Percentiles rank a stretch among this genome's conserved stretches.
These are phyloP conservation scores for Myotisia sp. DNA, from an alignment of 2,329 filamentous ascomycete species.

Conservation along the genomic window DNA sequence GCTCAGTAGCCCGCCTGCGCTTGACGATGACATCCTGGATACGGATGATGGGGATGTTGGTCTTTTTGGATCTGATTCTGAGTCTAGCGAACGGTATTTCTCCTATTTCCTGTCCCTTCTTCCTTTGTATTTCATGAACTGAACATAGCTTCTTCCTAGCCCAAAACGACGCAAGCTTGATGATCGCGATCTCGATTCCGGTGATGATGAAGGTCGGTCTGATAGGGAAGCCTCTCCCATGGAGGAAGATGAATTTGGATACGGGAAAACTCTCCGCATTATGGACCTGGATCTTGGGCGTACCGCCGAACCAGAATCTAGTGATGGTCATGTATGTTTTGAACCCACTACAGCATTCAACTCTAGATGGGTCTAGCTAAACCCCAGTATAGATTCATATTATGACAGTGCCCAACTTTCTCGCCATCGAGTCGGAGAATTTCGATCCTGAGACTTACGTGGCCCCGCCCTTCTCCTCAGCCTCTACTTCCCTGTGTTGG, in stretches of 20 bases:
- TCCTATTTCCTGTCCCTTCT: background rate
- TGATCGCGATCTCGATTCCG: conserved; percentile 49
- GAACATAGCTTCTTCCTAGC: conserved; percentile 12
- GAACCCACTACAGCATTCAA: background rate
- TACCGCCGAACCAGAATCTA: conserved; percentile 41
- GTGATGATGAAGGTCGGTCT: conserved; percentile 44
- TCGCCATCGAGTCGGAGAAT: conserved; percentile 46
- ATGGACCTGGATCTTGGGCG: conserved; percentile 44
- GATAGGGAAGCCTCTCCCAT: conserved; percentile 37
- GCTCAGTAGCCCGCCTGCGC: conserved; percentile 11
- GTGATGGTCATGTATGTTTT: conserved; percentile 25
- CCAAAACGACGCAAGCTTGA: conserved; percentile 37
- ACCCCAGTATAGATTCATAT: conserved; percentile 39
- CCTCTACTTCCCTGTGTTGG: conserved; percentile 52
- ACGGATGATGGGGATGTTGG: conserved; percentile 26
- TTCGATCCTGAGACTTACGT: conserved; percentile 49
- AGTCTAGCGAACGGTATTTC: conserved; percentile 26
- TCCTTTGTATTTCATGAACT: conserved; percentile 15
- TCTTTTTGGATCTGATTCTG: conserved; percentile 35
- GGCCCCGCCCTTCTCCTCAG: conserved; percentile 48
- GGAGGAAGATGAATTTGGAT: conserved; percentile 30
- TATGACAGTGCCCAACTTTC: conserved; percentile 49
- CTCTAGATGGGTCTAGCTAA: background rate
- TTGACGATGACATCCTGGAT: conserved; percentile 9
- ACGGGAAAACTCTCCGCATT: conserved; percentile 35